phyloP scores from a whole-genome alignment of 2,329 filamentous ascomycete species.

The Aspergillus pseudoglaucus region DNA sequence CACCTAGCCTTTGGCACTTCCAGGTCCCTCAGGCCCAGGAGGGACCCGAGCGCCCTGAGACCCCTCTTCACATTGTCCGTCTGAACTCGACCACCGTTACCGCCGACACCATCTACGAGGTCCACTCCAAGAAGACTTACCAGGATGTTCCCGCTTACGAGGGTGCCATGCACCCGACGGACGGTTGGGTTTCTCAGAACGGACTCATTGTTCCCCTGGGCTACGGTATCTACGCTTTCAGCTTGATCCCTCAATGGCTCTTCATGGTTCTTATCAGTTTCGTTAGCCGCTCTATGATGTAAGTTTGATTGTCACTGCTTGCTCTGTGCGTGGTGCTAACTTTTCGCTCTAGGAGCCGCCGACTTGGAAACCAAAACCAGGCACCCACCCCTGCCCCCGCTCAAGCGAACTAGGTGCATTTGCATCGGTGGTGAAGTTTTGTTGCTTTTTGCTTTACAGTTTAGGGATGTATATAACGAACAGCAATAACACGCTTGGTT shows the following conservation, averaged over 20 bases:
- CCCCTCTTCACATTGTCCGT: constrained; percentile 47
- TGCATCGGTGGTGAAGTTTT: constrained; percentile 7
- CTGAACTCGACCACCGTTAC: constrained; percentile 55
- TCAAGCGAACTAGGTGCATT: constrained; percentile 14
- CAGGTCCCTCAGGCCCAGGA: constrained; percentile 47
- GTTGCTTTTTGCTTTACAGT: constrained; percentile 7
- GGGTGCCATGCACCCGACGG: constrained; percentile 56
- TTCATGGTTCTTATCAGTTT: constrained; percentile 60
- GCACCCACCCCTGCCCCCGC: constrained; percentile 11
- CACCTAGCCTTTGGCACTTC: constrained; percentile 54
- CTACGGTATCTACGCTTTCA: constrained; percentile 51
- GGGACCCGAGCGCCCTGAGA: constrained; percentile 48
- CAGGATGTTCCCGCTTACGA: constrained; percentile 48
- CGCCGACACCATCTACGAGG: constrained; percentile 49
- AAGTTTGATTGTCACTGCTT: constrained; percentile 23
- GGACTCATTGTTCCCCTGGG: constrained; percentile 49
- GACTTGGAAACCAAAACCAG: constrained; percentile 20
- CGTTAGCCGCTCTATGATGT: constrained; percentile 57
- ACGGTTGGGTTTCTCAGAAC: constrained; percentile 50
- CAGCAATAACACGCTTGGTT: constrained; percentile 8
- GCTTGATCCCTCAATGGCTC: constrained; percentile 56
- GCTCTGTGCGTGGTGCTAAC: constrained; percentile 6
- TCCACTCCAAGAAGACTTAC: constrained; percentile 53
- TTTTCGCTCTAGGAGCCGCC: constrained; percentile 19
- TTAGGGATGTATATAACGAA: constrained; percentile 29